Evolutionary conservation across 306 rosid genomes (phyloP), one percentile per base, ranked within the genome.

Genomic region (Cajanus cajan): DNA sequence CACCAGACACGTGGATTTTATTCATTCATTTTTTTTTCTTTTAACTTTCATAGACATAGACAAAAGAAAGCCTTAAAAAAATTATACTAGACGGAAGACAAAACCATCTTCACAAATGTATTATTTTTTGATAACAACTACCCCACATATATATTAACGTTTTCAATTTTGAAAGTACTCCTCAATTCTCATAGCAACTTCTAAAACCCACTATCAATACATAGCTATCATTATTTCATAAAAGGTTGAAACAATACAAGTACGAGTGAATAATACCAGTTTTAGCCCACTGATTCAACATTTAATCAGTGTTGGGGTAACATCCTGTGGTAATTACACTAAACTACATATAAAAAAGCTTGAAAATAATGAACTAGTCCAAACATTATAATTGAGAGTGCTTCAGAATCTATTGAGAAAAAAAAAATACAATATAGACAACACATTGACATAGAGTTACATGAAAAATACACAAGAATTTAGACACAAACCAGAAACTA

Each of bases 401-500:
- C 43, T 22, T 21, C 25, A 44, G 25, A 45, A 58, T 44, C 37
- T 2, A 63, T 25, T 84, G 39, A 45, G 71, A 45, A 16, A 61
- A 45, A 24, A 61, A 21, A 14, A n/a, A 40, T 28, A 50, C 18
- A 45, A 33, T 28, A 28, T 25, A 68, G 47, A 37, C 9, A 50
- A 54, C 59, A 67, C 66, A 36, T 47, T 44, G 64, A 45, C 41
- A 72, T 22, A 69, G 37, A 63, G 37, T 61, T 37, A 43, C 44
- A 79, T 4, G 72, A 67, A 28, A 55, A 75, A n/a, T 48, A 68
- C 31, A 76, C 18, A 47, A 19, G 61, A n/a, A 2, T 6, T 21
- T 62, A 34, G 34, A 25, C 33, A 72, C 37, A 67, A 71, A 48
- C 65, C 69, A 77, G 57, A 64, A 77, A 43, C 31, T 48, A 40